Evolutionary conservation across 2,329 filamentous ascomycete genomes (phyloP).

Genomic region (Thyridium curvatum): DNA sequence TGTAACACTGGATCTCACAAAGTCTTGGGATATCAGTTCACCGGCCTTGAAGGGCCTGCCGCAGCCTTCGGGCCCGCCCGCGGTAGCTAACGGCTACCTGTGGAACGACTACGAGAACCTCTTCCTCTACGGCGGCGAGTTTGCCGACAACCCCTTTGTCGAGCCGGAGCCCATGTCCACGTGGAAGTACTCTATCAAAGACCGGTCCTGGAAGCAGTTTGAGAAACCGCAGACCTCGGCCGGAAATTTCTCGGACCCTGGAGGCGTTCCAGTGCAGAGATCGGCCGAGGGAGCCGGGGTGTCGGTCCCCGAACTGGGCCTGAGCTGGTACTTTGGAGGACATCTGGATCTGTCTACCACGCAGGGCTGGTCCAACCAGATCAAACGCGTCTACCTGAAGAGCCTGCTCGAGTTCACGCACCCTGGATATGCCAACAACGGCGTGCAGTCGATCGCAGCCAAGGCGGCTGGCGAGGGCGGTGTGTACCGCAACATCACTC

Average conservation of each 20-base stretch:
- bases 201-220: slow-evolving; percentile 57
- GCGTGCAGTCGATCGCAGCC: slow-evolving; percentile 44
- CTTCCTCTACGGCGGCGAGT: slow-evolving; percentile 70
- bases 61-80: slow-evolving; percentile 59
- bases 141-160: slow-evolving; percentile 54
- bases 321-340: slow-evolving; percentile 75
- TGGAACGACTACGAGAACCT: slow-evolving; percentile 68
- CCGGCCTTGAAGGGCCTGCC: slow-evolving; percentile 57
- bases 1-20: slow-evolving; percentile 63
- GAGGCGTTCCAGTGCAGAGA: slow-evolving; percentile 53
- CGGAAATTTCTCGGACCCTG: slow-evolving; percentile 55
- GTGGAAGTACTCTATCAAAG: slow-evolving; percentile 63
- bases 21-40: slow-evolving; percentile 61
- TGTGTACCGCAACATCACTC: slow-evolving; percentile 67
- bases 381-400: slow-evolving; percentile 62
- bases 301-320: slow-evolving; percentile 61
- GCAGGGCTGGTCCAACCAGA: slow-evolving; percentile 54
- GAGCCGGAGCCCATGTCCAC: slow-evolving; percentile 54
- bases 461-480: slow-evolving; percentile 51
- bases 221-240: slow-evolving; percentile 52
- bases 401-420: slow-evolving; percentile 72
- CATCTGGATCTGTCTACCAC: slow-evolving; percentile 58
- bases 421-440: slow-evolving; percentile 60
- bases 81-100: slow-evolving; percentile 66
- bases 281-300: slow-evolving; percentile 69